phyloP scores from a whole-genome alignment of 768 basidiomycete species.

The Clavulina sp. region DNA sequence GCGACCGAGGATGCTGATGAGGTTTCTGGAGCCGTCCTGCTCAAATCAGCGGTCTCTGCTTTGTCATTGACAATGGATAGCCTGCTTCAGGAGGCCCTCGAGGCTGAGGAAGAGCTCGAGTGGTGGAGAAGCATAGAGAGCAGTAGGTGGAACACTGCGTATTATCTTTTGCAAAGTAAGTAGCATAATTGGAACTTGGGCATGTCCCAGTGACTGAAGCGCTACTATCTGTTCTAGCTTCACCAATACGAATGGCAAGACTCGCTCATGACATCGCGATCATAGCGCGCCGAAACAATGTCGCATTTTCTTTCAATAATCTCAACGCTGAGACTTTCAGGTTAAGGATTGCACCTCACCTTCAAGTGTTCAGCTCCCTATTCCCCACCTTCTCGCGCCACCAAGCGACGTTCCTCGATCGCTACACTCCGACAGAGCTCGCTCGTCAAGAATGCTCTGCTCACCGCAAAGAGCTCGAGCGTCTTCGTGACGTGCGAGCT shows the following conservation, averaged over 20 bases:
- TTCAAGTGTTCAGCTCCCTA: constrained; percentile 32
- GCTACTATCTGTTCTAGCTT: constrained; percentile 2
- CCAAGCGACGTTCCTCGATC: constrained; percentile 18
- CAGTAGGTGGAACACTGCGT: constrained; percentile 34
- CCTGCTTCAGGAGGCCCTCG: constrained; percentile 46
- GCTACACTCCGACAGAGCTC: constrained; percentile 18
- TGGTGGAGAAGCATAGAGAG: constrained; percentile 70
- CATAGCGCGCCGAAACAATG: constrained; percentile 26
- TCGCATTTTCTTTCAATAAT: constrained; percentile 19
- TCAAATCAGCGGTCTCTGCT: constrained; percentile 16
- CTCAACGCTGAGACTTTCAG: constrained; percentile 30
- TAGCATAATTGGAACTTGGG: constrained; percentile 9
- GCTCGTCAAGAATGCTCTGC: constrained; percentile 47
- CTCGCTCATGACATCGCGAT: constrained; percentile 20
- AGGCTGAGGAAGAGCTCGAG: constrained; percentile 57
- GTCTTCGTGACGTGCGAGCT: constrained; percentile 49
- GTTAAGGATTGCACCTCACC: constrained; percentile 30
- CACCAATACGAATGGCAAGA: constrained; percentile 12
- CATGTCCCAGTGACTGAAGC: constrained; percentile 15
- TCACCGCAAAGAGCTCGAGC: constrained; percentile 42
- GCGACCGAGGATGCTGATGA: too few species aligned
- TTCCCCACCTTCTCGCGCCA: constrained; percentile 52
- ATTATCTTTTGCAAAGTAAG: constrained; percentile 70
- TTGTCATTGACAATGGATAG: constrained; percentile 50
- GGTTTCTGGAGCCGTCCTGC: background rate